Percentiles rank a stretch among this genome's conserved stretches.
These are phyloP conservation scores for Aspergillus campestris DNA, from an alignment of 495 filamentous ascomycete species.

Conservation along the genomic window DNA sequence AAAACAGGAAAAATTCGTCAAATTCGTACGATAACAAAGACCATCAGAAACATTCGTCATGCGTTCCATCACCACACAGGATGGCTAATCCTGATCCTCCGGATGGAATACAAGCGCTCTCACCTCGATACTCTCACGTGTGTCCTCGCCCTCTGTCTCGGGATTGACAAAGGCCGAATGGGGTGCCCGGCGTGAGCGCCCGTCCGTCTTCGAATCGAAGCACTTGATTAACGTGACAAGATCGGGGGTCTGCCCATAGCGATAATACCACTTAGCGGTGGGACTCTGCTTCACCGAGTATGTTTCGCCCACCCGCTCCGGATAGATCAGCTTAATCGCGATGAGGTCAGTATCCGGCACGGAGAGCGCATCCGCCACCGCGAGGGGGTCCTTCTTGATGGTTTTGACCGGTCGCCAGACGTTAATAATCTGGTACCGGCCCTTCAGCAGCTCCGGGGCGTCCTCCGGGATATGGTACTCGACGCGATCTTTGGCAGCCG, in stretches of 20 bases:
- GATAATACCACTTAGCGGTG: constrained; percentile 44
- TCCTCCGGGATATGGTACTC: constrained; percentile 54
- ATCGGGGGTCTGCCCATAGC: constrained; percentile 44
- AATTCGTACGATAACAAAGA: too few relatives aligned
- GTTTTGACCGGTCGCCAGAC: constrained; percentile 68
- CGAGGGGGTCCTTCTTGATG: constrained; percentile 54
- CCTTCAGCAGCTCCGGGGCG: constrained; percentile 50
- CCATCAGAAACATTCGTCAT: too few relatives aligned
- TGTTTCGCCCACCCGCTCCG: constrained; percentile 40
- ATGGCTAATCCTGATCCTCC: constrained; percentile 32
- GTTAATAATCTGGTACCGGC: constrained; percentile 69
- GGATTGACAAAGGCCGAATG: constrained; percentile 57
- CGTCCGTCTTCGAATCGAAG: constrained; percentile 56
- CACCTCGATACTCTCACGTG: constrained; percentile 59
- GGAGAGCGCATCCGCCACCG: constrained; percentile 46
- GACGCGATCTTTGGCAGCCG: constrained; percentile 47
- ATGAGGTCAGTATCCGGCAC: constrained; percentile 41
- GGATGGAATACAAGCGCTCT: constrained; percentile 49
- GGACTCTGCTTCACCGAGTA: constrained; percentile 31
- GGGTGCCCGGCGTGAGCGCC: constrained; percentile 44
- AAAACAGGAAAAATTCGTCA: too few relatives aligned
- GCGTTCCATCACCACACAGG: background rate
- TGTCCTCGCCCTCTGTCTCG: constrained; percentile 34
- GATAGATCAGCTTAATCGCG: constrained; percentile 40
- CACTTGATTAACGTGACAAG: constrained; percentile 64